Evolutionary conservation across 2,329 filamentous ascomycete genomes (phyloP).

Genomic region (Fusarium algeriense): DNA sequence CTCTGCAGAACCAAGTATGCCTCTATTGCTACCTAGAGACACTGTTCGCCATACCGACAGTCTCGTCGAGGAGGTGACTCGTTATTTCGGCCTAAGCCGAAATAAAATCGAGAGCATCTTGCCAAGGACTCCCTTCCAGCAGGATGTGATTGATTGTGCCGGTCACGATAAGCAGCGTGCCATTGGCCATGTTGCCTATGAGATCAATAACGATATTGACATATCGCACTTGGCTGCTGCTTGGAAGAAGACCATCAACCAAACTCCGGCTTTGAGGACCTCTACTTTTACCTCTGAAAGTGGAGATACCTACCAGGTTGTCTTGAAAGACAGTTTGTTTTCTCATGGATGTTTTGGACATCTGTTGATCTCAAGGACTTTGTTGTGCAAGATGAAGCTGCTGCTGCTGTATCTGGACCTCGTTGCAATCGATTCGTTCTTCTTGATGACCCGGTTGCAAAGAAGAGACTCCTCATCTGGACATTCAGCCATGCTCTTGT

Average conservation of each 20-base stretch:
- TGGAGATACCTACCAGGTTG: background rate
- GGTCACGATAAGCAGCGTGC: background rate
- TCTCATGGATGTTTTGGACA: conserved; percentile 13
- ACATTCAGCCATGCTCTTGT: conserved; percentile 7
- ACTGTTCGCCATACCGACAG: background rate
- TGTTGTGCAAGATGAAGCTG: conserved; percentile 13
- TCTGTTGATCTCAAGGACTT: background rate
- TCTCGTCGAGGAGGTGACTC: background rate
- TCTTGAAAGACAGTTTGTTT: conserved; percentile 7
- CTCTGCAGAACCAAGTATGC: background rate
- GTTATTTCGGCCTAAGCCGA: background rate
- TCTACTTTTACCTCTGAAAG: background rate
- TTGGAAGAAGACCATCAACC: conserved; percentile 9
- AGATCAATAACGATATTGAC: background rate
- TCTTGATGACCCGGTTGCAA: background rate
- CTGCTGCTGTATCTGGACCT: background rate
- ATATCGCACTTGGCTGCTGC: background rate
- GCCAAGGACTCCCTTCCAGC: background rate
- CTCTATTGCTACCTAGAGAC: background rate
- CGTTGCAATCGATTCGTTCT: conserved; percentile 20
- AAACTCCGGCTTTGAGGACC: conserved; percentile 3
- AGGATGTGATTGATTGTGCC: conserved; percentile 7
- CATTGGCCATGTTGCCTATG: background rate
- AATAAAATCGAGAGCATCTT: conserved; percentile 13
- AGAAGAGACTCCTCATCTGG: conserved; percentile 4